phyloP scores from a whole-genome alignment of 2,329 filamentous ascomycete genomes.

The Pseudogymnoascus sp. region DNA sequence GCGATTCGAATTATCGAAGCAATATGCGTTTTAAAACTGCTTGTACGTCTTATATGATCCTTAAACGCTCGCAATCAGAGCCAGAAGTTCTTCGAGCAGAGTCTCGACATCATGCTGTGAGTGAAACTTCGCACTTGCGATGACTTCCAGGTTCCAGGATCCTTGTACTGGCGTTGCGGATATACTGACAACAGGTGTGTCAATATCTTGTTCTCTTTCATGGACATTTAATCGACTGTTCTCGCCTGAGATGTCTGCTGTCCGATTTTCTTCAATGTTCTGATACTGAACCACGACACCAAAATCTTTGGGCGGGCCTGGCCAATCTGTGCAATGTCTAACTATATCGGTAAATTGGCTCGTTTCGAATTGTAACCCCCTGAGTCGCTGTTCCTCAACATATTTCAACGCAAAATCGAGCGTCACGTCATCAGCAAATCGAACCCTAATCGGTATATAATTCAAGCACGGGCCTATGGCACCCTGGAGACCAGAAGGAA shows the following conservation, averaged over 20 bases:
- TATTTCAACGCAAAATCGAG: conserved; percentile 25
- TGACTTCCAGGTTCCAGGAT: too few species aligned
- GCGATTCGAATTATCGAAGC: too few species aligned
- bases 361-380: conserved; percentile 18
- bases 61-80: too few species aligned
- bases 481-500: conserved; percentile 28
- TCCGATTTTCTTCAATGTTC: conserved; percentile 27
- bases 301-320: conserved; percentile 23
- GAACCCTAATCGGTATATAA: conserved; percentile 35
- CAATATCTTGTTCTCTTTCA: too few species aligned
- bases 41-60: neutral
- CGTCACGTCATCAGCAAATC: conserved; percentile 28
- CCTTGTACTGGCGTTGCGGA: too few species aligned
- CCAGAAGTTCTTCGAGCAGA: too few species aligned
- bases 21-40: too few species aligned
- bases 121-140: too few species aligned
- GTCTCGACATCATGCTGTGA: too few species aligned
- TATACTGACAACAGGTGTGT: too few species aligned
- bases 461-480: conserved; percentile 38
- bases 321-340: conserved; percentile 30
- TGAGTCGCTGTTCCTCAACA: conserved; percentile 27
- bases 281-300: conserved; percentile 32
- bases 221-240: too few species aligned
- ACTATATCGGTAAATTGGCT: conserved; percentile 31
- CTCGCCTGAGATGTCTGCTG: too few species aligned